phyloP scores from a whole-genome alignment of 805 yeast species.

The Suhomyces sp. region DNA sequence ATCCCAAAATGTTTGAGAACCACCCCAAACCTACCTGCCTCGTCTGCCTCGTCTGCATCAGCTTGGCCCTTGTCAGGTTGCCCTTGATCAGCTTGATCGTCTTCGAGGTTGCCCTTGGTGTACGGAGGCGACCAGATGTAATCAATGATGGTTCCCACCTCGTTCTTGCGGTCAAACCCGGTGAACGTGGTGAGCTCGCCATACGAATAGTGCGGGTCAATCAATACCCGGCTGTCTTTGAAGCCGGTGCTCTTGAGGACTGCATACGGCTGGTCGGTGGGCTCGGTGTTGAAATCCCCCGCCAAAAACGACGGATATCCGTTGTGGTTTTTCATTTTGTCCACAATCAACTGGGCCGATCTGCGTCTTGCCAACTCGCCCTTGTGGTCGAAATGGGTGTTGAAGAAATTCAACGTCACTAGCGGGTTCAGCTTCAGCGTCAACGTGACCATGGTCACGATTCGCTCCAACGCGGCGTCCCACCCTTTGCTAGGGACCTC shows the following conservation, averaged over 20 bases:
- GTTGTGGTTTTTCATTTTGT: constrained; percentile 35
- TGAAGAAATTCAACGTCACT: constrained; percentile 29
- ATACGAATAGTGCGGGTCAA: constrained; percentile 27
- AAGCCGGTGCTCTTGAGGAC: constrained; percentile 36
- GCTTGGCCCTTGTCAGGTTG: too few relatives aligned
- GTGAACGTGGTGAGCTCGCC: constrained; percentile 48
- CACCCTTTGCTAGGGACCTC: constrained; percentile 37
- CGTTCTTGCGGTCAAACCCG: constrained; percentile 40
- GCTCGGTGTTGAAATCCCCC: constrained; percentile 44
- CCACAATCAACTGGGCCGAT: constrained; percentile 34
- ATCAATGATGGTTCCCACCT: constrained; percentile 35
- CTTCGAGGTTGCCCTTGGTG: constrained; percentile 1
- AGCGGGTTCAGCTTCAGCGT: constrained; percentile 29
- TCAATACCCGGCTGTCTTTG: constrained; percentile 36
- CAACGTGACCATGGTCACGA: constrained; percentile 37
- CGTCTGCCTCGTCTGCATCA: background rate
- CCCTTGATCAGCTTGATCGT: too few relatives aligned
- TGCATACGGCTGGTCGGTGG: constrained; percentile 38
- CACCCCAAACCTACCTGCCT: constrained; percentile 12
- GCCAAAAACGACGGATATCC: constrained; percentile 37
- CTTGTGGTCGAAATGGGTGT: constrained; percentile 43
- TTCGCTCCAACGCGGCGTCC: constrained; percentile 43
- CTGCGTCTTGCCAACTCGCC: constrained; percentile 36
- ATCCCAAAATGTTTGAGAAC: constrained; percentile 37
- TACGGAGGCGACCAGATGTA: constrained; percentile 41